Conservation (phyloP, 2,329 filamentous ascomycete genomes). For the Hawksworthiomyces lignivorus region DNA sequence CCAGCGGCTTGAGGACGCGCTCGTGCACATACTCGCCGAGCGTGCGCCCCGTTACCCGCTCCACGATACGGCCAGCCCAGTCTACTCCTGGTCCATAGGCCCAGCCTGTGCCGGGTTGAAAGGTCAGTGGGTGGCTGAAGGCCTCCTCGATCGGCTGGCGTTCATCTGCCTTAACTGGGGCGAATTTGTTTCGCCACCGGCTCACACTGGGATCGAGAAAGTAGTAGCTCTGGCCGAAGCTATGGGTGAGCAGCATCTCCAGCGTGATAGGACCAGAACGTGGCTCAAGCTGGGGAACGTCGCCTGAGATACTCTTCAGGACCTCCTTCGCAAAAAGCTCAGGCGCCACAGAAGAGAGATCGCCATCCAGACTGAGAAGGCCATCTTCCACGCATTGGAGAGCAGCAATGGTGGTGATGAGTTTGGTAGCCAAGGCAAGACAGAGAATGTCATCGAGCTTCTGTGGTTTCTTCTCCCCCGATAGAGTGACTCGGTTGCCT, state of each 20-base stretch:
- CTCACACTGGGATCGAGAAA: slow-evolving; percentile 29
- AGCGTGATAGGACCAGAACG: slow-evolving; percentile 27
- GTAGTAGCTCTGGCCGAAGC: slow-evolving; percentile 39
- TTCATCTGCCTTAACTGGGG: slow-evolving; percentile 3
- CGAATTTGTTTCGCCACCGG: slow-evolving; percentile 21
- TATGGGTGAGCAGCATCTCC: slow-evolving; percentile 44
- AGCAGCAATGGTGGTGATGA: slow-evolving; percentile 43
- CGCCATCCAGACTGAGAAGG: slow-evolving; percentile 35
- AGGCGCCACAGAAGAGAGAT: slow-evolving; percentile 37
- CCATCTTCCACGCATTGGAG: slow-evolving; percentile 49
- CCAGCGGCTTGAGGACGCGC: slow-evolving; percentile 37
- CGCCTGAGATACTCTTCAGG: slow-evolving; percentile 30
- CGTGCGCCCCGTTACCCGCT: slow-evolving; percentile 33
- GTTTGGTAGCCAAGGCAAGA: slow-evolving; percentile 30
- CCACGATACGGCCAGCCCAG: slow-evolving; percentile 45
- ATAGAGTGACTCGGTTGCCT: slow-evolving; percentile 32
- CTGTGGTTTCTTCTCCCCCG: slow-evolving; percentile 30
- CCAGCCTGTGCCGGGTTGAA: slow-evolving; percentile 45
- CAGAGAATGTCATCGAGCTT: slow-evolving; percentile 28
- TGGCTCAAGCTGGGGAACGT: background rate
- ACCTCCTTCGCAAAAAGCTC: slow-evolving; percentile 41
- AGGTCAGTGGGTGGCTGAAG: slow-evolving; percentile 36
- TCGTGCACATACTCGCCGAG: slow-evolving; percentile 36
- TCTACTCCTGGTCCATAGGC: slow-evolving; percentile 42
- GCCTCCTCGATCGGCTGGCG: slow-evolving; percentile 31